Evolutionary conservation across 345 rosid genomes (phyloP).

Genomic region (Zanthoxylum bungeanum): DNA sequence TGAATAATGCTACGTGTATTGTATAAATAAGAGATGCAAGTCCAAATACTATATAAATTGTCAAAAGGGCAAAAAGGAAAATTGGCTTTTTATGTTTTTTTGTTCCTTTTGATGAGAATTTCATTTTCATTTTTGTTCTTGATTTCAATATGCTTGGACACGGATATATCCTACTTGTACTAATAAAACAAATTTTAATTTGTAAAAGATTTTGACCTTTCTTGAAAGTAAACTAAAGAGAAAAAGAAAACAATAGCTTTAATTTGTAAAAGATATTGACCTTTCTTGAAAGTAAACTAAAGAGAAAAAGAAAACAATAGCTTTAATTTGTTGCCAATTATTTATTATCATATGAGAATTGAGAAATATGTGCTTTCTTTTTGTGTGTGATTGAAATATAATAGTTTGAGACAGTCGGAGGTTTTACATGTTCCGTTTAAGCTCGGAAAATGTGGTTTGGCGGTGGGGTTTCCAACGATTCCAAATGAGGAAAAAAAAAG

Average conservation of each 20-base stretch:
- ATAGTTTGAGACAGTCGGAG: too few species aligned
- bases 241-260: neutral
- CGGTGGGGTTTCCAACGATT: too few species aligned
- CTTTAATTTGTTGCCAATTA: neutral
- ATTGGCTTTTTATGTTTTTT: neutral
- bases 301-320: neutral
- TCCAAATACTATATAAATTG: neutral
- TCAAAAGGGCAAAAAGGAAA: neutral
- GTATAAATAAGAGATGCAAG: neutral
- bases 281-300: neutral
- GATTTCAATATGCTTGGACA: slow-evolving; percentile 4
- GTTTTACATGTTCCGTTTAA: too few species aligned
- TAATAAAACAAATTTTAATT: slow-evolving; percentile 1
- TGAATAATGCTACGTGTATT: neutral
- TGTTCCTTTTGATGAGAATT: neutral
- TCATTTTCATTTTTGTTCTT: slow-evolving; percentile 12
- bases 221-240: neutral
- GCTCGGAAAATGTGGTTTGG: too few species aligned
- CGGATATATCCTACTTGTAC: neutral
- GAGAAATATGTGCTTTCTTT: neutral
- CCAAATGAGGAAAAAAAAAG: too few species aligned
- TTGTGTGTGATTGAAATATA: neutral
- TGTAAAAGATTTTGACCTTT: neutral
- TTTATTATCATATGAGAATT: too few species aligned
- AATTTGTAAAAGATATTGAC: neutral